A percentile compares a stretch with the other conserved stretches of the same genome.
Evolutionary conservation across 192 early-diverging fungal species (phyloP).

Genomic region (Piromyces finnis): DNA sequence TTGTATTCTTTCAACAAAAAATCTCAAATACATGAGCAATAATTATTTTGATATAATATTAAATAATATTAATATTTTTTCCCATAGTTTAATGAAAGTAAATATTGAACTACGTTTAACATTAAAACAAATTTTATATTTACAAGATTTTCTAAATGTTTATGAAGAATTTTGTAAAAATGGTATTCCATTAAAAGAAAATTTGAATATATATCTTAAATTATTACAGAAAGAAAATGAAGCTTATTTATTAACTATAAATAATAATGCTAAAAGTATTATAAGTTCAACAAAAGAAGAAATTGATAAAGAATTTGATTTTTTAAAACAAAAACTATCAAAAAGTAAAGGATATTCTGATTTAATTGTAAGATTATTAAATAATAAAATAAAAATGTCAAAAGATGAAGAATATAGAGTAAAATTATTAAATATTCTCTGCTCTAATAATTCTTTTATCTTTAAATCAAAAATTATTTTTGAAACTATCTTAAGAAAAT

Average conservation of each 20-base stretch:
- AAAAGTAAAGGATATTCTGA: not conserved
- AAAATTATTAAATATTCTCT: not conserved
- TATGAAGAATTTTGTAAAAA: not conserved
- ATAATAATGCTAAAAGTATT: no score
- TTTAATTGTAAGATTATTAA: not conserved
- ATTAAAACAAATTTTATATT: not conserved
- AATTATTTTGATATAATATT: not conserved
- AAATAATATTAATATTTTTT: not conserved
- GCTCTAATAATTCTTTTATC: not conserved
- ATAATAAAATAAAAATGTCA: not conserved
- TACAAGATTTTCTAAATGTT: not conserved
- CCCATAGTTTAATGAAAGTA: not conserved
- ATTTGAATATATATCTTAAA: not conserved
- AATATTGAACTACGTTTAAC: not conserved
- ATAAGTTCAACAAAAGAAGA: no score
- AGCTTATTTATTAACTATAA: not conserved
- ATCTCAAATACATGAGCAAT: not conserved
- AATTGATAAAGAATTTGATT: not conserved
- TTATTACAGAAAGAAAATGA: not conserved
- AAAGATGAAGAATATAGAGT: not conserved
- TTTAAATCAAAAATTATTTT: not conserved
- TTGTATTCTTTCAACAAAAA: not conserved
- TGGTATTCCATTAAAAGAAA: not conserved
- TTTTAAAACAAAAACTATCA: not conserved
- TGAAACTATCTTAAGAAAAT: not conserved